Percentiles rank a stretch among this genome's conserved stretches.
phyloP scores from a whole-genome alignment of 371 early-diverging fungal species.

The Rhizopus microsporus region DNA sequence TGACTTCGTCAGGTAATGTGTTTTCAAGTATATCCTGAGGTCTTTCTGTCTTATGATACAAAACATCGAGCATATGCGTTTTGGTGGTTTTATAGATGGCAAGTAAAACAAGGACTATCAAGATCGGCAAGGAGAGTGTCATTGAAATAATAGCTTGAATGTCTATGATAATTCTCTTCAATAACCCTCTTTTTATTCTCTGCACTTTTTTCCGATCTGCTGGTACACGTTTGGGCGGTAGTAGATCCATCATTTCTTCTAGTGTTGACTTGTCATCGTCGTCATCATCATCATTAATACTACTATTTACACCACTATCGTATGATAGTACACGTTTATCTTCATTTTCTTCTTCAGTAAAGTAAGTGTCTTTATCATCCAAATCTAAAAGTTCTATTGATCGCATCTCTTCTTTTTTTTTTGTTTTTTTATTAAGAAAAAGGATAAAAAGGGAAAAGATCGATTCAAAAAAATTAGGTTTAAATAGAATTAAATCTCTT shows the following conservation, averaged over 20 bases:
- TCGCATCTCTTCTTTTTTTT: too few relatives aligned
- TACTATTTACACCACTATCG: background rate
- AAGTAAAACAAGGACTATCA: conserved; percentile 6
- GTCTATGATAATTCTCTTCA: background rate
- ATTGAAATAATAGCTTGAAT: conserved; percentile 3
- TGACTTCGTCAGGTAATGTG: conserved; percentile 21
- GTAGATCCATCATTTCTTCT: background rate
- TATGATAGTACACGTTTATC: background rate
- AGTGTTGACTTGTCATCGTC: background rate
- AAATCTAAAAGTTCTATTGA: too few relatives aligned
- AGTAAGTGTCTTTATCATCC: too few relatives aligned
- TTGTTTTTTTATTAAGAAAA: too few relatives aligned
- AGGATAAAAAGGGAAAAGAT: too few relatives aligned
- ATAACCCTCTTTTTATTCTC: conserved; percentile 3
- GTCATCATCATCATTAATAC: background rate
- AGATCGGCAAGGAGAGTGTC: conserved; percentile 18
- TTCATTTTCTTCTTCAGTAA: conserved; percentile 8
- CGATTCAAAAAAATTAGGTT: too few relatives aligned
- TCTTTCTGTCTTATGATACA: conserved; percentile 1
- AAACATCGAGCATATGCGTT: conserved; percentile 4
- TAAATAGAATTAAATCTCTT: too few relatives aligned
- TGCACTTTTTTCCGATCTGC: background rate
- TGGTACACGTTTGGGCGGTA: conserved; percentile 2
- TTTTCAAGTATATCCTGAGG: conserved; percentile 14
- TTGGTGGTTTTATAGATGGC: conserved; percentile 15